Conservation (phyloP, 2,329 filamentous ascomycete species). For the Aureobasidium sp. region DNA sequence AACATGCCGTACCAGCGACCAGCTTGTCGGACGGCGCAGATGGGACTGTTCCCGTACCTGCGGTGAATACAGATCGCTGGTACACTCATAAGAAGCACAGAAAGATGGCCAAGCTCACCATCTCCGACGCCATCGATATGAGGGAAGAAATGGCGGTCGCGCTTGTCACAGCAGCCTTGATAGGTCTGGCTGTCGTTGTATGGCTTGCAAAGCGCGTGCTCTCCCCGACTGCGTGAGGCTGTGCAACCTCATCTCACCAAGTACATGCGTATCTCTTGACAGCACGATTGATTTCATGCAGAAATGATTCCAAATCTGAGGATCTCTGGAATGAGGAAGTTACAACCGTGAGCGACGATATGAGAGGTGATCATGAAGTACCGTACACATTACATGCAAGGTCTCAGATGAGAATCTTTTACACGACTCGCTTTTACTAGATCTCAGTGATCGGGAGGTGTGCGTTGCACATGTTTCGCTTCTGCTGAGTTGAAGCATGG, state of each 20-base stretch:
- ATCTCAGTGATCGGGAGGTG: no score
- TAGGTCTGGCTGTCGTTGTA: neutral
- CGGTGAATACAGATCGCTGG: neutral
- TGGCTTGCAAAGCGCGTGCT: constrained; percentile 4
- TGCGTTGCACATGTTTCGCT: no score
- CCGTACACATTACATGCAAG: neutral
- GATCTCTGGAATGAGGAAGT: neutral
- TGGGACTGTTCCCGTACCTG: constrained; percentile 4
- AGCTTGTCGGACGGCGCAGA: neutral
- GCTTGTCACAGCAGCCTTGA: neutral
- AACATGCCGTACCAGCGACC: neutral
- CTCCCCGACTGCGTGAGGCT: neutral
- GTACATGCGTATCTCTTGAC: neutral
- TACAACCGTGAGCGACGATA: neutral
- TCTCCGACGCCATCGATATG: constrained; percentile 5
- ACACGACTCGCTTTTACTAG: no score
- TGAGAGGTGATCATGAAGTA: neutral
- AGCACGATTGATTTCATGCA: neutral
- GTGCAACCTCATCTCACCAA: neutral
- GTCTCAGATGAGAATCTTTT: neutral
- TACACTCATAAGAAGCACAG: constrained; percentile 12
- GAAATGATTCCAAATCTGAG: neutral
- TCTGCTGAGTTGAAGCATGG: no score
- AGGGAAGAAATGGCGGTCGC: neutral
- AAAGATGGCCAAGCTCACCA: constrained; percentile 7